Conservation (phyloP, 1,284 basidiomycete species). For the Trametes hirsuta region DNA sequence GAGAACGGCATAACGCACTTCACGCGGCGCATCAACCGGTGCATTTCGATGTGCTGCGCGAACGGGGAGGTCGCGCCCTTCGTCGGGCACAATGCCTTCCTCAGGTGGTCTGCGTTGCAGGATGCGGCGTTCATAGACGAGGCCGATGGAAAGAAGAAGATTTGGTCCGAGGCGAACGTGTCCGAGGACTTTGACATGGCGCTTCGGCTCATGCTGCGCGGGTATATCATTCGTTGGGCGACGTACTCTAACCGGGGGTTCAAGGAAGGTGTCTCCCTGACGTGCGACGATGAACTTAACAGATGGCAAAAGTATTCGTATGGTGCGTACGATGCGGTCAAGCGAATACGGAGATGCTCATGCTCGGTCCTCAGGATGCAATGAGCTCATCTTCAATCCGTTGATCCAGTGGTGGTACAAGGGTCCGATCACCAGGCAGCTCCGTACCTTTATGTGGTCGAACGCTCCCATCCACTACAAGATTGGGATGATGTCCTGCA, state of each 20-base stretch:
- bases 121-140: slow-evolving; percentile 75
- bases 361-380: slow-evolving; percentile 45
- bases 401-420: slow-evolving; percentile 69
- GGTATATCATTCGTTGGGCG: slow-evolving; percentile 83
- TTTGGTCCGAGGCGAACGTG: slow-evolving; percentile 86
- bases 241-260: slow-evolving; percentile 82
- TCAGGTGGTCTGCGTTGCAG: slow-evolving; percentile 84
- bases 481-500: slow-evolving; percentile 74
- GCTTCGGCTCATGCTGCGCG: slow-evolving; percentile 61
- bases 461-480: slow-evolving; percentile 82
- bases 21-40: slow-evolving; percentile 77
- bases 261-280: slow-evolving; percentile 87
- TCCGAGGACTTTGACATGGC: slow-evolving; percentile 86
- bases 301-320: slow-evolving; percentile 89
- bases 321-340: slow-evolving; percentile 49
- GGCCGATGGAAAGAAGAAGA: slow-evolving; percentile 67
- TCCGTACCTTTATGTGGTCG: slow-evolving; percentile 80
- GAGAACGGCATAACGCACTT: slow-evolving; percentile 87
- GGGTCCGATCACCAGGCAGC: slow-evolving; percentile 80
- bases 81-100: slow-evolving; percentile 88
- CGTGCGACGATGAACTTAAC: slow-evolving; percentile 79
- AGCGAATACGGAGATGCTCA: slow-evolving; percentile 2
- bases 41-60: slow-evolving; percentile 74
- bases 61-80: slow-evolving; percentile 87
- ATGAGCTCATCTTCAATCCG: slow-evolving; percentile 81